Evolutionary conservation across 2,329 filamentous ascomycete genomes (phyloP).

Genomic region (Aspergillus floridensis): DNA sequence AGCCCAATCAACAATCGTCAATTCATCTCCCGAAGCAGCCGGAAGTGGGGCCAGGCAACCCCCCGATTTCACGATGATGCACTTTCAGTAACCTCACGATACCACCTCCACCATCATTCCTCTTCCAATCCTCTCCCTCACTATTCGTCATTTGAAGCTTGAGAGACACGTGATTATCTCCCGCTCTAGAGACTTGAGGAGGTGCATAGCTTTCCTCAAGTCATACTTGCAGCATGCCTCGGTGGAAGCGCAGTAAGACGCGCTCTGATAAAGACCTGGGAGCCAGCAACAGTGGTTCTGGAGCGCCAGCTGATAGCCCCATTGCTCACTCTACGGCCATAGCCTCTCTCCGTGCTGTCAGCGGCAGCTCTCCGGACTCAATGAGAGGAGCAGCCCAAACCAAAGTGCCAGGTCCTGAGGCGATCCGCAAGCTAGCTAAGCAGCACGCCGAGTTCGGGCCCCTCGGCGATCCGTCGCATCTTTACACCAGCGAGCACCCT

Average conservation of each 20-base stretch:
- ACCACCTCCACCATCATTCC: background rate
- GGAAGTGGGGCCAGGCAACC: background rate
- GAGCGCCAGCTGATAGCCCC: slow-evolving; percentile 4
- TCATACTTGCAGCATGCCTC: slow-evolving; percentile 16
- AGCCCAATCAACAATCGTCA: background rate
- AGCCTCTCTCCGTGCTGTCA: slow-evolving; percentile 18
- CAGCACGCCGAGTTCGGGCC: slow-evolving; percentile 87
- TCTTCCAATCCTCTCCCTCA: background rate
- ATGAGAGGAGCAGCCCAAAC: background rate
- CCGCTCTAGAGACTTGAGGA: background rate
- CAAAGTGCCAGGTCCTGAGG: slow-evolving; percentile 52
- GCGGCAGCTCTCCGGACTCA: slow-evolving; percentile 12
- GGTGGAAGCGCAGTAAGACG: slow-evolving; percentile 23
- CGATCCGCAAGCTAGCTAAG: slow-evolving; percentile 67
- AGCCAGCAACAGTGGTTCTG: slow-evolving; percentile 4
- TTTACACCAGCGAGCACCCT: slow-evolving; percentile 79
- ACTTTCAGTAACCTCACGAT: background rate
- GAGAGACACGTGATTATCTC: background rate
- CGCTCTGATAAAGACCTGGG: slow-evolving; percentile 12
- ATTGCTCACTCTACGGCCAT: slow-evolving; percentile 11
- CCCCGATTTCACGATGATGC: slow-evolving; percentile 5
- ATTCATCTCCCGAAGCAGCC: background rate
- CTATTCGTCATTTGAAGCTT: background rate
- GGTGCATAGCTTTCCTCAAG: background rate
- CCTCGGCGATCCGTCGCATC: slow-evolving; percentile 70